Evolutionary conservation across 345 rosid species (phyloP).

Genomic region (Anacardium occidentale): DNA sequence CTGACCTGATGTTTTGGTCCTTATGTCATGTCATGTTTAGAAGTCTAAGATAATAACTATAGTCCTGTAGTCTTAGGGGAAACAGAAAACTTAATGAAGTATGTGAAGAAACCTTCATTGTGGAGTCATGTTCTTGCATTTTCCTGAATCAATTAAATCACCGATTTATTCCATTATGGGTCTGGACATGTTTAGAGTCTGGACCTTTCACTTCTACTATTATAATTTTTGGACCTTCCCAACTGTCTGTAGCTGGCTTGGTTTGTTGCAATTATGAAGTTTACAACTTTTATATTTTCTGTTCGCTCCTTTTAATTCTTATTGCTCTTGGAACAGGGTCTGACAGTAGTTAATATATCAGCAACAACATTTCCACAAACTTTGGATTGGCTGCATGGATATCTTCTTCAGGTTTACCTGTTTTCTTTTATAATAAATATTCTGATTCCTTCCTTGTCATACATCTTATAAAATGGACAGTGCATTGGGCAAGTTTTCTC

Average conservation of each 20-base stretch:
- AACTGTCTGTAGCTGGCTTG: background rate
- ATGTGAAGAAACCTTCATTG: background rate
- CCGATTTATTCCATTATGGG: background rate
- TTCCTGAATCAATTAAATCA: background rate
- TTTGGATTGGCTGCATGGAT: conserved; percentile 72
- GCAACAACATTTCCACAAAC: conserved; percentile 93
- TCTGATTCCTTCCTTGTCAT: no score
- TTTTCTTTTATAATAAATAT: conserved; percentile 6
- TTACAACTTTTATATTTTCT: background rate
- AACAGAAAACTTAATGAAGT: no score
- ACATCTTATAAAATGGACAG: no score
- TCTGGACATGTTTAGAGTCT: no score
- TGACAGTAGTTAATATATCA: conserved; percentile 70
- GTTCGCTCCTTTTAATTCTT: background rate
- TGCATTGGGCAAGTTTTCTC: background rate
- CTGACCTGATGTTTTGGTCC: background rate
- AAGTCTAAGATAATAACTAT: background rate
- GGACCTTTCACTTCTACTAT: background rate
- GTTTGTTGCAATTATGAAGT: conserved; percentile 6
- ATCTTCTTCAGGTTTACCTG: conserved; percentile 81
- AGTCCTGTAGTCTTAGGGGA: no score
- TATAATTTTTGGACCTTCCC: background rate
- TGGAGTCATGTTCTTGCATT: no score
- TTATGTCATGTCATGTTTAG: background rate
- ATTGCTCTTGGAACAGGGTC: conserved; percentile 46